These are phyloP conservation scores for Alternaria ventricosa DNA, from an alignment of 2,329 filamentous ascomycete genomes.

Conservation along the genomic window DNA sequence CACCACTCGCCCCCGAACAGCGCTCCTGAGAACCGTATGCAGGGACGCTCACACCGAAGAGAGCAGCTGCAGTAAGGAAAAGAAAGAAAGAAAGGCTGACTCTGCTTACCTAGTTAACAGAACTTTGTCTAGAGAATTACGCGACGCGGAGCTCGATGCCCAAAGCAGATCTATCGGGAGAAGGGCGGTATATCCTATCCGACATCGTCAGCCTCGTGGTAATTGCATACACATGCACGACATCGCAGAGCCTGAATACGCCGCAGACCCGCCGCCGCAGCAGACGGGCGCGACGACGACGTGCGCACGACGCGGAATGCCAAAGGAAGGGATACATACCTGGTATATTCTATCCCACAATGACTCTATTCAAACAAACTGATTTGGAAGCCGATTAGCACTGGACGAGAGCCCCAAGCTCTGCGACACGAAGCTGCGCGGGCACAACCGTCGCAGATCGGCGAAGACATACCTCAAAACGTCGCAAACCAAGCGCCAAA, in stretches of 20 bases:
- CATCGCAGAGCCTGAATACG: not conserved
- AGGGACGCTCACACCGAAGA: not conserved
- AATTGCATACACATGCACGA: not conserved
- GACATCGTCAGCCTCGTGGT: conserved; percentile 9
- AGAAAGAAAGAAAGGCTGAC: conserved; percentile 1
- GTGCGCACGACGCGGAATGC: not conserved
- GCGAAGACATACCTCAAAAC: conserved; percentile 43
- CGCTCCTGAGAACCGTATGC: not conserved
- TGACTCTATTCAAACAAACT: conserved; percentile 34
- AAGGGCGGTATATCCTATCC: conserved; percentile 34
- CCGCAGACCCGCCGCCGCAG: not conserved
- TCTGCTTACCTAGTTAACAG: conserved; percentile 44
- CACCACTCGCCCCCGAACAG: not conserved
- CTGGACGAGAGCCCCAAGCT: conserved; percentile 28
- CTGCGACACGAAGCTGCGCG: conserved; percentile 4
- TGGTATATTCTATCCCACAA: conserved; percentile 36
- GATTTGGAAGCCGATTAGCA: conserved; percentile 35
- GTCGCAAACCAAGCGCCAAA: conserved; percentile 47
- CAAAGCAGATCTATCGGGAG: conserved; percentile 42
- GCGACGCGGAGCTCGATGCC: conserved; percentile 36
- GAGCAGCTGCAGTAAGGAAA: not conserved
- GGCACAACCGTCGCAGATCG: conserved; percentile 10
- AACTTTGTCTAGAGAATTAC: conserved; percentile 31
- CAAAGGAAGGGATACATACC: conserved; percentile 25
- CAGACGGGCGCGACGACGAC: not conserved